Evolutionary conservation across 108 stramenopile species (phyloP), one percentile per base, ranked within the genome.

Genomic region (Cylindrotheca fusiformis): DNA sequence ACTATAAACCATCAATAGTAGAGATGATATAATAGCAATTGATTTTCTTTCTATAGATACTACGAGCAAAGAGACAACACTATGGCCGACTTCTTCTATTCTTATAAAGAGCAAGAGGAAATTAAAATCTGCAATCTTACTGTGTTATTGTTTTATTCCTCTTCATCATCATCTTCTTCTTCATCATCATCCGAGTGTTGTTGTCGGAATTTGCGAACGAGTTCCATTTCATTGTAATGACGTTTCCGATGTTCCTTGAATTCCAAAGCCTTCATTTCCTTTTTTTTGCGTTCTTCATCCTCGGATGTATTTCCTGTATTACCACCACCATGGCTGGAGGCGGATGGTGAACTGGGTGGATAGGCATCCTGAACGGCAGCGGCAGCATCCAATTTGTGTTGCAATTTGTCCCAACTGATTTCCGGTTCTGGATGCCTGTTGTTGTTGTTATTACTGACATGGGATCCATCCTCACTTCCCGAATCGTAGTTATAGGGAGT

Each of bases 191-290:
- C 75, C 3, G 83, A 63, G 69, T 93, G 88, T 57, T 86, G 75
- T 57, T 63, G 58, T 32, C 80, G 76, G 66, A 81, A 93, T 68
- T 74, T 72, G 29, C 81, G 81, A 47, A 93, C 74, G 12, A 82
- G 58, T 49, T 93, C 92, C 74, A 86, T 88, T 72, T 93, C 92
- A 75, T 93, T 93, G 68, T 93, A 93, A 71, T 93, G 92, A 31
- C 82, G 74, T 64, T 90, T 93, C 45, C 92, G 81, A 72, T 83
- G 73, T 63, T 82, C 77, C 56, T 71, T 69, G 55, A 93, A 93
- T 58, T 84, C 77, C 51, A 71, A 49, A 29, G 67, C 71, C 52
- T 76, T 69, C 52, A 75, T 70, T 64, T 84, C 82, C 47, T 73
- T 73, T 20, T 65, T 28, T 19, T 80, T 75, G 12, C 30, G 52